phyloP scores from a whole-genome alignment of 805 yeast species.

The Jamesozyma spencerorum region DNA sequence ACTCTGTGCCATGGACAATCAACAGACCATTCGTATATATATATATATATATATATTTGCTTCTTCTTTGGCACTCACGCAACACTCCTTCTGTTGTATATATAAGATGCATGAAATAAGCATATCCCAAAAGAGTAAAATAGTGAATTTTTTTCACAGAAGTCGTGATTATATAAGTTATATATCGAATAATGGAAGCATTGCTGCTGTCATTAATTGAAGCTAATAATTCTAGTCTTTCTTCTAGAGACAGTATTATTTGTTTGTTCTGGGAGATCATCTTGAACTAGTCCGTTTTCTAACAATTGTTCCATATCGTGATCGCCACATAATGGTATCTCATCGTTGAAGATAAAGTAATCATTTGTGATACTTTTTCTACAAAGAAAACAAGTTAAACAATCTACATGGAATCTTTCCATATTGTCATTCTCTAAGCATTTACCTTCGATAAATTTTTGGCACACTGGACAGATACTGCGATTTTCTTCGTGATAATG shows the following conservation, averaged over 20 bases:
- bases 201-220: conserved; percentile 1
- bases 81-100: no score
- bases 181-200: no score
- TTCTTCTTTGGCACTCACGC: no score
- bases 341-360: conserved; percentile 33
- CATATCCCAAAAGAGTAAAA: no score
- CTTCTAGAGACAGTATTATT: conserved; percentile 22
- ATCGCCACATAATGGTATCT: conserved; percentile 23
- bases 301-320: conserved; percentile 23
- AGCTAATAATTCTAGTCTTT: conserved; percentile 26
- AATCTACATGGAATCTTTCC: conserved; percentile 66
- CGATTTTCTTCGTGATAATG: conserved; percentile 71
- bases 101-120: no score
- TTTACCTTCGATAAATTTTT: conserved; percentile 76
- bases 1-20: no score
- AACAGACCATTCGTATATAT: no score
- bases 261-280: neutral
- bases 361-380: conserved; percentile 40
- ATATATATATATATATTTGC: no score
- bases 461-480: conserved; percentile 68
- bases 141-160: no score
- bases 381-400: conserved; percentile 66
- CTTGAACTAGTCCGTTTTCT: conserved; percentile 1
- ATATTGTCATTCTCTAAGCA: conserved; percentile 71
- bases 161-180: no score